Base-by-base conservation (phyloP, 1,139 yeast species). In the Pichia sp. region DNA sequence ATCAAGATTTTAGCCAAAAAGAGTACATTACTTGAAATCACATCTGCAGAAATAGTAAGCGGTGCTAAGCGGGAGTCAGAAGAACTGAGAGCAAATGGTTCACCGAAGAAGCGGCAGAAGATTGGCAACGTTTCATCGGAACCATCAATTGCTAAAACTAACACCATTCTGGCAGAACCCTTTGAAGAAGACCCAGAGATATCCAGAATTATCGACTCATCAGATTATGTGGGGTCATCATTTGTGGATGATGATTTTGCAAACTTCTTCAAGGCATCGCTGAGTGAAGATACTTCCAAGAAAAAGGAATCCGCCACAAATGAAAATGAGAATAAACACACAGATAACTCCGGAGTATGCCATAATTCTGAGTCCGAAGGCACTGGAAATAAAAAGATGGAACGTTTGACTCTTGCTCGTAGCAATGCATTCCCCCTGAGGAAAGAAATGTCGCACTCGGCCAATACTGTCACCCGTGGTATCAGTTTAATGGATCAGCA, bases 151-250 rank as follows among this genome's bases (percentile, higher is more conserved):
- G 11, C 11, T 21, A 11, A 21, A 23, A n/a, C n/a, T 20, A 18
- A 13, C 32, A 10, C 33, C 13, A 22, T 32, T 16, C 18, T 36
- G 9, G 9, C 22, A 25, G 44, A 31, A 12, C 31, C 38, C 4
- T 32, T 41, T 15, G 35, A 35, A 20, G 40, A 38, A 22, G 44
- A 41, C 32, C 33, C 29, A 1, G 44, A 41, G 20, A 28, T 41
- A 10, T 38, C 42, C n/a, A 33, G 36, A 18, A 29, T 41, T n/a
- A 20, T 41, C 13, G 37, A 40, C 7, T 34, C 22, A 13, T 16
- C 30, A 11, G 36, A 35, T 12, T 39, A 41, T n/a, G 27, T 36
- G 16, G 42, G 40, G 7, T 23, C 27, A 11, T 36, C 39, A 6
- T 32, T 26, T 24, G 10, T 25, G 7, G 29, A 24, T 16, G 32